Percentiles rank a stretch among this genome's conserved stretches.
Conservation (phyloP, 2,329 filamentous ascomycete species). For the Pyrenochaeta sp. region DNA sequence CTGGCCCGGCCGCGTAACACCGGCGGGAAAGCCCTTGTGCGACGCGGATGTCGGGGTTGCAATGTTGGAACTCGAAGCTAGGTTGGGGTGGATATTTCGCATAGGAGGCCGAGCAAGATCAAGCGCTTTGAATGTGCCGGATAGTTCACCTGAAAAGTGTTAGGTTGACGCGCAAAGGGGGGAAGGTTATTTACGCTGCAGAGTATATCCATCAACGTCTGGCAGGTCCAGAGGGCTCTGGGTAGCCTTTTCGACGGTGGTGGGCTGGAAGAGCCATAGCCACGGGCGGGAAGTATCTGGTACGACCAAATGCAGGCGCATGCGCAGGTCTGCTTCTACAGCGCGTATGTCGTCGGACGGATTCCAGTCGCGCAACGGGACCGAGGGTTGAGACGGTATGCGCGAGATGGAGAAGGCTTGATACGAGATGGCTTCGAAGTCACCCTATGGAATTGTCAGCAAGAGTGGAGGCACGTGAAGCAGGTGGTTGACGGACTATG, state of each 20-base stretch:
- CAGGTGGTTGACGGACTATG: conserved; percentile 35
- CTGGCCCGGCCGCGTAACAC: conserved; percentile 25
- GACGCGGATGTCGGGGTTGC: conserved; percentile 27
- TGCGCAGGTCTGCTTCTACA: conserved; percentile 39
- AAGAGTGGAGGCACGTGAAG: not conserved
- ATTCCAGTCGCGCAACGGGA: conserved; percentile 21
- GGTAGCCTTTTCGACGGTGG: conserved; percentile 29
- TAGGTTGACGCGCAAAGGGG: conserved; percentile 16
- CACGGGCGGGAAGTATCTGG: conserved; percentile 41
- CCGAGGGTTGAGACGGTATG: conserved; percentile 20
- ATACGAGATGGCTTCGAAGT: conserved; percentile 47
- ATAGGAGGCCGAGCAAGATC: conserved; percentile 43
- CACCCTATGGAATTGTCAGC: conserved; percentile 39
- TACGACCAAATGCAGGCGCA: conserved; percentile 34
- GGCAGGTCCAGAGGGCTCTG: conserved; percentile 33
- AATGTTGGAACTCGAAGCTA: conserved; percentile 22
- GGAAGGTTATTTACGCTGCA: conserved; percentile 35
- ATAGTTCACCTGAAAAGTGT: conserved; percentile 39
- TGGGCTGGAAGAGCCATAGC: conserved; percentile 45
- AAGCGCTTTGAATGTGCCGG: conserved; percentile 41
- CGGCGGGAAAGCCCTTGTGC: conserved; percentile 26
- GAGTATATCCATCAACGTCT: conserved; percentile 34
- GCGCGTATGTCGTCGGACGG: conserved; percentile 37
- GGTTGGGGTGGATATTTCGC: conserved; percentile 27
- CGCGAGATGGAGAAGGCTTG: conserved; percentile 44